Evolutionary conservation across 1,284 basidiomycete species (phyloP).

Genomic region (Entoloma clypeatum): DNA sequence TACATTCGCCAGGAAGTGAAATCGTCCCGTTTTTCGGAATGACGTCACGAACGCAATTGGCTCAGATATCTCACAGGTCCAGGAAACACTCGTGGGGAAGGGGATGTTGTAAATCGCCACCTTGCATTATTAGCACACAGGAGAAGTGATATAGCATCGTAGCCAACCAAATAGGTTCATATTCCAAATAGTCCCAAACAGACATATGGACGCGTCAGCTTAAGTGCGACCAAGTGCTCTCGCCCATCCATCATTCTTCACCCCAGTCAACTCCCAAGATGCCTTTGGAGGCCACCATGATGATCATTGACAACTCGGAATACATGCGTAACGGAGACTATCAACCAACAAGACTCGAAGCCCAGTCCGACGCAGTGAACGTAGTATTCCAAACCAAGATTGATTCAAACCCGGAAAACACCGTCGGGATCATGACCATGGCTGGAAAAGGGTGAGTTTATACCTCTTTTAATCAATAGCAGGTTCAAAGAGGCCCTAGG

Average conservation of each 20-base stretch:
- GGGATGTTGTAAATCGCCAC: no score
- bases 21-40: no score
- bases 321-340: slow-evolving; percentile 98
- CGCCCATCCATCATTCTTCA: slow-evolving; percentile 3
- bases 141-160: no score
- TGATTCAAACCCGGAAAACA: slow-evolving; percentile 95
- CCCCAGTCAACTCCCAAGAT: slow-evolving; percentile 45
- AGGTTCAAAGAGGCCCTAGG: slow-evolving; percentile 36
- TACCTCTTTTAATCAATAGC: neutral
- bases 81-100: no score
- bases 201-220: no score
- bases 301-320: slow-evolving; percentile 92
- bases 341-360: slow-evolving; percentile 80
- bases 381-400: slow-evolving; percentile 92
- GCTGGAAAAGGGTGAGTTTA: slow-evolving; percentile 82
- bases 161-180: no score
- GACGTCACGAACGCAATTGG: no score
- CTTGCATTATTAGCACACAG: no score
- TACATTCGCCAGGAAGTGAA: slow-evolving; percentile 22
- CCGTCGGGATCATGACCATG: slow-evolving; percentile 97
- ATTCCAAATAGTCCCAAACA: no score
- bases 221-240: neutral
- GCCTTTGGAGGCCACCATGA: slow-evolving; percentile 93
- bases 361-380: slow-evolving; percentile 90
- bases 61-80: no score